Base-by-base conservation (phyloP, 768 basidiomycete species). In the Lentinula edodes region DNA sequence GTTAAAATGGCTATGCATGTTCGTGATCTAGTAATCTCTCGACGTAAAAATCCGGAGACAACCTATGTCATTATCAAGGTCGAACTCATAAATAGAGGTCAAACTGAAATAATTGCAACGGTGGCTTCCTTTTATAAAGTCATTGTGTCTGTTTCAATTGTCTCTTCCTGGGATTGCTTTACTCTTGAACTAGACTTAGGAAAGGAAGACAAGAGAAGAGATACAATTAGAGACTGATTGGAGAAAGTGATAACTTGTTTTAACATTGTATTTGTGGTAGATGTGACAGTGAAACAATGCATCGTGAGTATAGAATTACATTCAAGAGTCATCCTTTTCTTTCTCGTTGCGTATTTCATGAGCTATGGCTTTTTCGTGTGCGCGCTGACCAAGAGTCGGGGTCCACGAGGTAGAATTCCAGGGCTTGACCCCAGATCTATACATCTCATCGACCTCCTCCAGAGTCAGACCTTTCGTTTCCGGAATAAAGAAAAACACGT, bases 361-460 rank as follows among this genome's bases (percentile, higher is more conserved):
- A 18, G 53, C 53, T 36, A 54, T 7, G 5, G 45, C 61, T 46
- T 76, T 66, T 50, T 72, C 67, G 52, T 76, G 80, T 28, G 78
- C 69, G 50, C 75, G 71, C 58, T 83, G 80, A 52, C 62, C 72
- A 58, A 74, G 72, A 70, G 77, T 79, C 0, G 86, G 86, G 60
- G 68, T 81, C 87, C 88, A 91, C 1, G 65, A 66, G 1, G 78
- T 65, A 0, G 88, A 88, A 39, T 81, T 73, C 89, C 90, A 91
- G 2, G 89, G 87, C 52, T 80, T 79, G 60, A 88, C 73, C 6
- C 81, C 79, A n/a, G 86, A 76, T 54, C 85, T 80, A 66, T 90
- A 90, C 77, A 91, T 70, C 72, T 89, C 88, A 69, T 91, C 89
- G 63, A 90, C 86, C 78, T 89, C 87, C 75, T 91, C 90, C 64